These are phyloP conservation scores for Fusarium robinianum DNA, from an alignment of 2,329 filamentous ascomycete genomes.

Conservation along the genomic window DNA sequence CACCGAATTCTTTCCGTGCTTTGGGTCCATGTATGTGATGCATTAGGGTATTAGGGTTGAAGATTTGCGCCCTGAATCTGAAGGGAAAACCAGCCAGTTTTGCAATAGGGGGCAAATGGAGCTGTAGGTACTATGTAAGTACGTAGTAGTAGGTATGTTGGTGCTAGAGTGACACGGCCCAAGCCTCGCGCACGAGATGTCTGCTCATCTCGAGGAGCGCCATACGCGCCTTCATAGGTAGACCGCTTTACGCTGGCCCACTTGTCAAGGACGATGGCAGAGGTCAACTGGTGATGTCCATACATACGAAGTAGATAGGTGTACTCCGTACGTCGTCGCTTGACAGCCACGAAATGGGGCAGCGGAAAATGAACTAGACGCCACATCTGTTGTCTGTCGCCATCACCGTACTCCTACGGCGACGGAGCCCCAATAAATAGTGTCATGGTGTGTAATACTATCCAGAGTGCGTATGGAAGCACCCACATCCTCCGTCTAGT, in stretches of 20 bases:
- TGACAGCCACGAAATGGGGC: too few species aligned
- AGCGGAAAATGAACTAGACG: constrained; percentile 2
- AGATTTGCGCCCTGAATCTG: constrained; percentile 9
- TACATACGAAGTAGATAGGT: constrained; percentile 2
- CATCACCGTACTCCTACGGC: constrained; percentile 2
- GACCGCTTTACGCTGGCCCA: constrained; percentile 11
- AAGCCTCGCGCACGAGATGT: constrained; percentile 6
- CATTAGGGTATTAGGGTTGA: constrained; percentile 12
- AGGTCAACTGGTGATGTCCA: constrained; percentile 4
- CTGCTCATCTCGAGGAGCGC: constrained; percentile 9
- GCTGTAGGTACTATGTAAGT: too few species aligned
- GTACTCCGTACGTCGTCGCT: too few species aligned
- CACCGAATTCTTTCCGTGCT: constrained; percentile 1
- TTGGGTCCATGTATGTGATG: constrained; percentile 6
- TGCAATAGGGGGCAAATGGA: too few species aligned
- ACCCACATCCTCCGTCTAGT: constrained; percentile 14
- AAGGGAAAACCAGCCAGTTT: too few species aligned
- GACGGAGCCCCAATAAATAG: constrained; percentile 4
- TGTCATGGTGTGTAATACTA: constrained; percentile 11
- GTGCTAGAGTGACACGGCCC: constrained; percentile 10
- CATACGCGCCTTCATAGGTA: constrained; percentile 8
- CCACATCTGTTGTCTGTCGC: constrained; percentile 6
- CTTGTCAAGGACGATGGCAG: background rate
- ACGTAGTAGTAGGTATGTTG: too few species aligned
- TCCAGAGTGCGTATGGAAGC: background rate